A percentile compares a stretch with the other conserved stretches of the same genome.
These are phyloP conservation scores for Ophiostoma quercus DNA, from an alignment of 2,329 filamentous ascomycete species.

Conservation along the genomic window DNA sequence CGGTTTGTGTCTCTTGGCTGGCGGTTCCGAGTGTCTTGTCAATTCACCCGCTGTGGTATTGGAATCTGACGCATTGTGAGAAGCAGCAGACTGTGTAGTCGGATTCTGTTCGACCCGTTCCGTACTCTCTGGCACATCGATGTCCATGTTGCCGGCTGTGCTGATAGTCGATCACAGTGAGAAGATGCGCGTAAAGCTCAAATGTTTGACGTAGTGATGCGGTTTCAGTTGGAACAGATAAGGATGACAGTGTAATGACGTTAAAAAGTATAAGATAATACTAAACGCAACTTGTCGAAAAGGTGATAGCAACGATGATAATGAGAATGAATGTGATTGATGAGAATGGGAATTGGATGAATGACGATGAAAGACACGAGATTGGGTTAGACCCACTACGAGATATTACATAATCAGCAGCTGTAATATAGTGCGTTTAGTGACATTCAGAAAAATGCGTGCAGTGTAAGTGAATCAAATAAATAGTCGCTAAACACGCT, in stretches of 20 bases:
- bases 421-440: background rate
- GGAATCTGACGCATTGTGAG: background rate
- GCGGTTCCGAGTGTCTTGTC: background rate
- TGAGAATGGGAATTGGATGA: background rate
- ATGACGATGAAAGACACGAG: background rate
- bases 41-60: background rate
- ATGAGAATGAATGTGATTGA: background rate
- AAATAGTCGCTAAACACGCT: background rate
- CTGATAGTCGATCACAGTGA: background rate
- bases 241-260: background rate
- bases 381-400: background rate
- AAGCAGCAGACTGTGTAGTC: background rate
- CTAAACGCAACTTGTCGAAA: background rate
- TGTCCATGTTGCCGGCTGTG: background rate
- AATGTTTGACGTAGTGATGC: background rate
- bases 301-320: background rate
- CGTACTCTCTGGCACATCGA: background rate
- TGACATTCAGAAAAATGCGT: background rate
- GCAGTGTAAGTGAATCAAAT: background rate
- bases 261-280: background rate
- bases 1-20: background rate
- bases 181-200: background rate
- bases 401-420: background rate
- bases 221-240: background rate
- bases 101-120: background rate